Evolutionary conservation across 1,284 basidiomycete genomes (phyloP).

Genomic region (Entoloma clypeatum): DNA sequence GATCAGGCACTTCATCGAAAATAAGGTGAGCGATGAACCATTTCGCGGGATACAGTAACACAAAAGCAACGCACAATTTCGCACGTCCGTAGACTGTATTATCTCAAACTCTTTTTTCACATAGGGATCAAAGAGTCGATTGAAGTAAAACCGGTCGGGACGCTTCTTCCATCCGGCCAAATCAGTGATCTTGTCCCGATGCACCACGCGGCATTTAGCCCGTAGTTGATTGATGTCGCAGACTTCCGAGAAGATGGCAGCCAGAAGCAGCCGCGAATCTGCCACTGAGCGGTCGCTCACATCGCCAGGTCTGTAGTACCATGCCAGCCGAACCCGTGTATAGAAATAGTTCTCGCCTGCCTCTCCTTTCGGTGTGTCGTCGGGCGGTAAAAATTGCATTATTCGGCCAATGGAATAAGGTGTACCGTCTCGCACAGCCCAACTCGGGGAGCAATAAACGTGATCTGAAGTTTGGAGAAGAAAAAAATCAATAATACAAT

Average conservation of each 20-base stretch:
- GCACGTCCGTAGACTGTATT: slow-evolving; percentile 80
- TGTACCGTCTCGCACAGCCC: slow-evolving; percentile 87
- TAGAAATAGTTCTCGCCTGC: slow-evolving; percentile 60
- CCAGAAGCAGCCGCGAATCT: slow-evolving; percentile 86
- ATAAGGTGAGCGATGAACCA: no score
- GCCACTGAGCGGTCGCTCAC: slow-evolving; percentile 80
- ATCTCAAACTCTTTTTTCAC: slow-evolving; percentile 99
- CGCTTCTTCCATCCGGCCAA: slow-evolving; percentile 93
- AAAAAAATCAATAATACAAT: slow-evolving; percentile 25
- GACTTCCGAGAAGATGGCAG: slow-evolving; percentile 93
- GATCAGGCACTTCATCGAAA: slow-evolving; percentile 62
- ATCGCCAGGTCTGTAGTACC: slow-evolving; percentile 92
- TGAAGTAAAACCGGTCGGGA: slow-evolving; percentile 94
- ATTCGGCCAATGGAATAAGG: slow-evolving; percentile 93
- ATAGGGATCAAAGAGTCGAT: slow-evolving; percentile 93
- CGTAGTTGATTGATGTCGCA: slow-evolving; percentile 91
- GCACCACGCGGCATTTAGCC: slow-evolving; percentile 88
- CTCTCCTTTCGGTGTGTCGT: slow-evolving; percentile 55
- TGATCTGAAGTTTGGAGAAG: slow-evolving; percentile 87
- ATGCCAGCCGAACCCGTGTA: slow-evolving; percentile 82
- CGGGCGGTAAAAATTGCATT: slow-evolving; percentile 90
- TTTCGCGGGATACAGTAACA: slow-evolving; percentile 19
- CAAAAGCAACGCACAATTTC: slow-evolving; percentile 70
- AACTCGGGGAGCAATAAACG: slow-evolving; percentile 91
- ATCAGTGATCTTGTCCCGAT: slow-evolving; percentile 92